Evolutionary conservation across 2,329 filamentous ascomycete genomes (phyloP).

Genomic region (Alternaria novae-zelandiae): DNA sequence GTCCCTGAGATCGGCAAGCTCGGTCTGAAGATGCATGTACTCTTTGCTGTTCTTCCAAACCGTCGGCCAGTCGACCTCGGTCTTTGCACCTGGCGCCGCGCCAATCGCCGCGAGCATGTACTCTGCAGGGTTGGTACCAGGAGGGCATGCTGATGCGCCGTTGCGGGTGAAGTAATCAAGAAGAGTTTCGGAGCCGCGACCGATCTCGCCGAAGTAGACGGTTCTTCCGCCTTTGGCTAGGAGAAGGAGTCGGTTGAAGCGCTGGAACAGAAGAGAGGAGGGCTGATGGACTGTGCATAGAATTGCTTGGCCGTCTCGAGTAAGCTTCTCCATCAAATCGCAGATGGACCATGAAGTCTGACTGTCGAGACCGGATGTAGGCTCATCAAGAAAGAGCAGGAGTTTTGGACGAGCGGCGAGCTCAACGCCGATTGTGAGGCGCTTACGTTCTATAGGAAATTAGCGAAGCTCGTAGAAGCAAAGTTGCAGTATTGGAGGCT

Average conservation of each 20-base stretch:
- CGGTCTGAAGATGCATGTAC: conserved; percentile 37
- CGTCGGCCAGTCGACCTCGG: conserved; percentile 49
- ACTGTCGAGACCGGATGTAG: conserved; percentile 82
- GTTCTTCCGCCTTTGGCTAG: conserved; percentile 74
- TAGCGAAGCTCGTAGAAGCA: background rate
- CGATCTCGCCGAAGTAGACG: conserved; percentile 80
- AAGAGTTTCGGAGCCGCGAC: conserved; percentile 68
- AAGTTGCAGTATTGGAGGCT: conserved; percentile 10
- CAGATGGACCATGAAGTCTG: conserved; percentile 84
- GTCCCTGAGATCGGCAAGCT: conserved; percentile 49
- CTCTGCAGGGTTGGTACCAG: conserved; percentile 75
- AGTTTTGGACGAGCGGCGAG: conserved; percentile 37
- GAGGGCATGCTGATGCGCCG: conserved; percentile 67
- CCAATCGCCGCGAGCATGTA: conserved; percentile 68
- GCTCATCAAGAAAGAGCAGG: conserved; percentile 67
- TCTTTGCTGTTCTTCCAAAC: conserved; percentile 46
- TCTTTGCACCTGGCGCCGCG: conserved; percentile 36
- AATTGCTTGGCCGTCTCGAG: conserved; percentile 78
- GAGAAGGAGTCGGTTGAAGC: conserved; percentile 80
- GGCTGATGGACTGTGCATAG: conserved; percentile 95
- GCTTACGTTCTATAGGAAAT: conserved; percentile 58
- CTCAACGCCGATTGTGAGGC: conserved; percentile 63
- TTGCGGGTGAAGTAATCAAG: conserved; percentile 76
- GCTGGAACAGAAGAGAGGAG: conserved; percentile 86
- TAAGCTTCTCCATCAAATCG: conserved; percentile 82